A percentile compares a stretch with the other conserved stretches of the same genome.
These are phyloP conservation scores for Rhynchospora tenuis DNA, from an alignment of 176 grass and related monocot species.

Conservation along the genomic window DNA sequence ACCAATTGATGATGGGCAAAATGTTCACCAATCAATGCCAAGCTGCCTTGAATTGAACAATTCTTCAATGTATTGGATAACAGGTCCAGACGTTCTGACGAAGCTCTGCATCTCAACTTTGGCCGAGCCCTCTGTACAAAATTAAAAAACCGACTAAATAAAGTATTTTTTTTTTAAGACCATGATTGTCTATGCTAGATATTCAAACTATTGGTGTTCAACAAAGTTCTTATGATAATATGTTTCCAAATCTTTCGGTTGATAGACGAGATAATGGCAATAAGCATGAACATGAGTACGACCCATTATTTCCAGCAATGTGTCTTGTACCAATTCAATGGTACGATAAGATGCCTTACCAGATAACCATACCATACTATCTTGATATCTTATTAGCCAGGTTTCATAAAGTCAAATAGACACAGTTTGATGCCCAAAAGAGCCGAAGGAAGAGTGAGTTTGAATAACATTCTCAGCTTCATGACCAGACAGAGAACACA, in stretches of 20 bases:
- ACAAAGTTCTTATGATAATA: not conserved
- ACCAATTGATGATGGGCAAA: not conserved
- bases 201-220: not conserved
- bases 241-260: not conserved
- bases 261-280: not conserved
- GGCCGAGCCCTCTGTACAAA: slow-evolving; percentile 53
- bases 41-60: slow-evolving; percentile 63
- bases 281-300: not conserved
- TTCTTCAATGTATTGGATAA: slow-evolving; percentile 67
- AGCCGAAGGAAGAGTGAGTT: not conserved
- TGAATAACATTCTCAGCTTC: not conserved
- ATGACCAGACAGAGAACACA: not conserved
- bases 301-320: not conserved
- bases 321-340: not conserved
- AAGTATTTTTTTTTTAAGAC: not conserved
- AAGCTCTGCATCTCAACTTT: slow-evolving; percentile 76
- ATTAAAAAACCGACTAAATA: not conserved
- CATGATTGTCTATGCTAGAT: not conserved
- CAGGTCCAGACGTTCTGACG: slow-evolving; percentile 49
- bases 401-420: not conserved
- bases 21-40: slow-evolving; percentile 70
- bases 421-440: not conserved
- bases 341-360: not conserved
- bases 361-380: not conserved
- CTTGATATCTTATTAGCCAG: not conserved